Evolutionary conservation across 2,329 filamentous ascomycete species (phyloP).

Genomic region (Colletotrichum neosansevieriae): DNA sequence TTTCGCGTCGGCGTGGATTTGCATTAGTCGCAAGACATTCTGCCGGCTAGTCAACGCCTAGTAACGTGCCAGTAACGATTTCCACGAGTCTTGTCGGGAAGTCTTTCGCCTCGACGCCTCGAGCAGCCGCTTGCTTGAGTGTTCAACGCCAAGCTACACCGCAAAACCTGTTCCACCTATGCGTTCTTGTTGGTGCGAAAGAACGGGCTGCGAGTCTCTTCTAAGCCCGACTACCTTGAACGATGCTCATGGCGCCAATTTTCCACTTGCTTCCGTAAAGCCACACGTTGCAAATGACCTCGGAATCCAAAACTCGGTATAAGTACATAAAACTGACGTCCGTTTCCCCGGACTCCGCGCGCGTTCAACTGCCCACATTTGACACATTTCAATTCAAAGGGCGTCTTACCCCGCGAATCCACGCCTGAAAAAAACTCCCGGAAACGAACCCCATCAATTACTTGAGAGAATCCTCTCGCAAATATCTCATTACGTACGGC

Average conservation of each 20-base stretch:
- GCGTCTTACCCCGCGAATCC: conserved; percentile 37
- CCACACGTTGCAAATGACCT: neutral
- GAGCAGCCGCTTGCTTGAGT: conserved; percentile 12
- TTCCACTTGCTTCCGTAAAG: too few species aligned
- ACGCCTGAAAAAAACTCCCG: conserved; percentile 11
- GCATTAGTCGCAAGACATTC: neutral
- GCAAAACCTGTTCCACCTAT: neutral
- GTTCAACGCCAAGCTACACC: neutral
- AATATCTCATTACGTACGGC: conserved; percentile 34
- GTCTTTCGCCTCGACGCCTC: neutral
- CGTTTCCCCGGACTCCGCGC: neutral
- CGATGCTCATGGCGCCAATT: too few species aligned
- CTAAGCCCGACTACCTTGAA: neutral
- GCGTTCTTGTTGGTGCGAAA: neutral
- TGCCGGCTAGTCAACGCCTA: neutral
- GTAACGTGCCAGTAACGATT: conserved; percentile 15
- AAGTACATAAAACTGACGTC: conserved; percentile 1
- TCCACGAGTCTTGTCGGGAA: neutral
- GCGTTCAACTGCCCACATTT: neutral
- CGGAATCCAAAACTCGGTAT: neutral
- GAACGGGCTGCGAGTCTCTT: conserved; percentile 12
- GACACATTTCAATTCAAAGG: conserved; percentile 3
- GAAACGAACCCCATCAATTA: conserved; percentile 31
- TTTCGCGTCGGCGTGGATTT: neutral
- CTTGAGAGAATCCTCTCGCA: conserved; percentile 31